These are phyloP conservation scores for Termitomyces sp. DNA, from an alignment of 768 basidiomycete species.

Conservation along the genomic window DNA sequence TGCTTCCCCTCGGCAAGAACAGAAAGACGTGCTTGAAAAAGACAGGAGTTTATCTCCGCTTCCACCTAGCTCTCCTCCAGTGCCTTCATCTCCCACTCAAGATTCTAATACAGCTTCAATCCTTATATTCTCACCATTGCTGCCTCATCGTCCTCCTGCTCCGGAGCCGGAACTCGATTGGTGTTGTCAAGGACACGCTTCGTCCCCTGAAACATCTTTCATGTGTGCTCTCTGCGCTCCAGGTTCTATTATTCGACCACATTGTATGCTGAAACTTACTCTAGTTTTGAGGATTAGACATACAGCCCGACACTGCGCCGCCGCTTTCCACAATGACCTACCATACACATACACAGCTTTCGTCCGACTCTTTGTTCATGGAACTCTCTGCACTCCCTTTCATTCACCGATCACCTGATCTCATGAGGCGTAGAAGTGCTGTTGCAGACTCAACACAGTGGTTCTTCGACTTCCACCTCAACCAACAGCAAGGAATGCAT, in stretches of 20 bases:
- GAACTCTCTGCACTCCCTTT: slow-evolving; percentile 13
- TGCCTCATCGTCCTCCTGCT: not conserved
- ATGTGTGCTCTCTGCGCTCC: slow-evolving; percentile 7
- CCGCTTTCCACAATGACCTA: not conserved
- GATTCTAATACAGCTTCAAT: not conserved
- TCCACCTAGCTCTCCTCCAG: slow-evolving; percentile 9
- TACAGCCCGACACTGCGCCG: not conserved
- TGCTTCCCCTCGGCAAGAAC: not conserved
- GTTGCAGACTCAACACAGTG: slow-evolving; percentile 9
- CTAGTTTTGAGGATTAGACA: not conserved
- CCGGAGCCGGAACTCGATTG: not conserved
- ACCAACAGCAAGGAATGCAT: not conserved
- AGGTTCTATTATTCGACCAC: slow-evolving; percentile 3
- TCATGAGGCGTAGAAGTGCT: slow-evolving; percentile 4
- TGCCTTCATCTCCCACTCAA: not conserved
- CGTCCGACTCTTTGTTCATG: slow-evolving; percentile 2
- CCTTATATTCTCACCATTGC: not conserved
- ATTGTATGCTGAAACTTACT: not conserved
- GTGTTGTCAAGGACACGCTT: not conserved
- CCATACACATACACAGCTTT: not conserved
- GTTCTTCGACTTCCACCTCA: slow-evolving; percentile 1
- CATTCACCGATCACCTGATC: slow-evolving; percentile 9
- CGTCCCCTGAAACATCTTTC: not conserved
- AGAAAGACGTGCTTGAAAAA: not conserved
- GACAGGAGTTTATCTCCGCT: not conserved